Evolutionary conservation across 495 filamentous ascomycete genomes (phyloP), one percentile per base, ranked within the genome.

Genomic region (Pseudomonodictys pantanalensis): DNA sequence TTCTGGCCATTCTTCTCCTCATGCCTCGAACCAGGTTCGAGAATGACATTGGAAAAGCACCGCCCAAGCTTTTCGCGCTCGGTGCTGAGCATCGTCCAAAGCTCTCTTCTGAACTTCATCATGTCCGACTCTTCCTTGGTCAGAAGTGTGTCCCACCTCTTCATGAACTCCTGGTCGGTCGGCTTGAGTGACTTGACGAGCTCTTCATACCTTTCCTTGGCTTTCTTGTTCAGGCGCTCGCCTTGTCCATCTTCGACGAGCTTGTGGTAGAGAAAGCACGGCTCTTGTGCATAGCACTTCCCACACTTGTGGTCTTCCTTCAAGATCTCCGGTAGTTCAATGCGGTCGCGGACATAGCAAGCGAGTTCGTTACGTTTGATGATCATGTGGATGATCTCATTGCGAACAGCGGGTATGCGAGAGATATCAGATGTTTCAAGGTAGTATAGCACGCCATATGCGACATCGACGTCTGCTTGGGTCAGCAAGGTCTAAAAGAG

Each of bases 251-350:
- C 81, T 64, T 97, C 93, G 0, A 83, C 79, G n/a, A 97, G 83
- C 60, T 89, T 93, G 71, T 98, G 91, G 66, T 97, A 98, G 49
- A 95, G 83, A 68, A 97, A 93, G 68, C 93, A 98, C 17, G 91
- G 75, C 2, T 83, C 82, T 71, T 90, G 89, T 1, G 90, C 90
- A 71, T 95, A 98, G 68, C 93, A 98, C 55, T 80, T 85, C 20
- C 76, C 82, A 67, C 93, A 98, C 28, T 84, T 78, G 68, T 86
- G 82, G 39, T 86, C 77, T 66, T 84, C 87, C 71, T 84, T 87
- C 52, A 92, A 77, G 90, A 98, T 92, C 2, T 85, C 83, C 22
- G 93, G 93, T 28, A 97, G 80, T 33, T 87, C 81, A 51, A 84
- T 81, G 42, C 89, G 83, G 53, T 91, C 84, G n/a, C 88, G 85